A percentile compares a stretch with the other conserved stretches of the same genome.
Conservation (phyloP, 371 early-diverging fungal species). For the Basidiobolus meristosporus region DNA sequence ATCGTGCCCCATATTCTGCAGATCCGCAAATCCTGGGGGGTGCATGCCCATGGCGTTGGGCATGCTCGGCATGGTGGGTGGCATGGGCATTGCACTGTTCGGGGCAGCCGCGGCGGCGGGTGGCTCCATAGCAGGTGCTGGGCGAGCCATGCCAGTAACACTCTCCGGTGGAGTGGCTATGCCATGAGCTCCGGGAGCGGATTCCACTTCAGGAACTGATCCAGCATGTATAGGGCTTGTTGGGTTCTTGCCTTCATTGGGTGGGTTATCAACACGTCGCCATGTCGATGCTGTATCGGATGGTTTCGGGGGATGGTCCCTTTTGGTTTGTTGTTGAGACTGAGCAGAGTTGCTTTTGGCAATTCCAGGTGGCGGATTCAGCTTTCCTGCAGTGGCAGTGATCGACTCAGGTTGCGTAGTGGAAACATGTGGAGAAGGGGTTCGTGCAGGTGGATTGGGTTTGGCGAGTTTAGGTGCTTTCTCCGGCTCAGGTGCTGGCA, state of each 20-base stretch:
- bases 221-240: background rate
- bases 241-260: too few relatives aligned
- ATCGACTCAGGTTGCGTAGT: too few relatives aligned
- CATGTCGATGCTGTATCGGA: background rate
- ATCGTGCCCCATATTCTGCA: constrained; percentile 10
- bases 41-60: background rate
- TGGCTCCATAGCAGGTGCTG: background rate
- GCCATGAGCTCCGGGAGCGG: background rate
- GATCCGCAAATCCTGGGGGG: constrained; percentile 3
- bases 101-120: background rate
- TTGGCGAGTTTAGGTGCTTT: too few relatives aligned
- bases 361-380: too few relatives aligned
- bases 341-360: too few relatives aligned
- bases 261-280: background rate
- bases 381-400: too few relatives aligned
- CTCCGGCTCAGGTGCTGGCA: too few relatives aligned
- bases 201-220: background rate
- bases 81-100: background rate
- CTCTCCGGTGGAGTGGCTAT: background rate
- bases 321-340: too few relatives aligned
- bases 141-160: background rate
- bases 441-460: too few relatives aligned
- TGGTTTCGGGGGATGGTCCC: too few relatives aligned
- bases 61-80: too few relatives aligned
- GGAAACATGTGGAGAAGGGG: too few relatives aligned